These are phyloP conservation scores for Drechmeria coniospora DNA, from an alignment of 2,329 filamentous ascomycete species.

Conservation along the genomic window DNA sequence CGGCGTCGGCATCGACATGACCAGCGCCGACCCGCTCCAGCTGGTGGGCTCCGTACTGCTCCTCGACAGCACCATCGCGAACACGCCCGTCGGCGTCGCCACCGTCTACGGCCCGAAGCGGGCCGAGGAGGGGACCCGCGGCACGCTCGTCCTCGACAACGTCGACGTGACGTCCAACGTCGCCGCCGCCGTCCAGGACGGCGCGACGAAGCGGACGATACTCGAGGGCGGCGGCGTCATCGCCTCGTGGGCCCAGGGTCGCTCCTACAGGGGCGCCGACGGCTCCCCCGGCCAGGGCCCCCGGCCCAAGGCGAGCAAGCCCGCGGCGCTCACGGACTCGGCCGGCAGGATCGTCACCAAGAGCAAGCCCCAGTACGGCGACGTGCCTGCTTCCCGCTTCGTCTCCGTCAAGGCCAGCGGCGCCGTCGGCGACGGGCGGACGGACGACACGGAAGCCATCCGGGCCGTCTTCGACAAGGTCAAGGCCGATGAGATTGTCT, in stretches of 20 bases:
- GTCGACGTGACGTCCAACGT: slow-evolving; percentile 63
- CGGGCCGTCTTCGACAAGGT: slow-evolving; percentile 61
- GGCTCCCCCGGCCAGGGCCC: slow-evolving; percentile 44
- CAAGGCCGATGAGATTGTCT: slow-evolving; percentile 49
- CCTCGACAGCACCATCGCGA: slow-evolving; percentile 63
- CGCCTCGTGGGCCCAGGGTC: slow-evolving; percentile 64
- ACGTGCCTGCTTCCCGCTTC: slow-evolving; percentile 51
- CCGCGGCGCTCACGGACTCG: slow-evolving; percentile 45
- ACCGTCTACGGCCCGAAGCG: slow-evolving; percentile 44
- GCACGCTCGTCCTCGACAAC: slow-evolving; percentile 75
- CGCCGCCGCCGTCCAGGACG: slow-evolving; percentile 47
- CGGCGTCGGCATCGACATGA: slow-evolving; percentile 65
- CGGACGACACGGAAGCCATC: slow-evolving; percentile 77
- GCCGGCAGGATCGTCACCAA: slow-evolving; percentile 63
- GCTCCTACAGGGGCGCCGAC: slow-evolving; percentile 42
- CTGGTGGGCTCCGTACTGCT: slow-evolving; percentile 76
- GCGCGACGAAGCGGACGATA: slow-evolving; percentile 39
- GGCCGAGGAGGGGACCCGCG: slow-evolving; percentile 57
- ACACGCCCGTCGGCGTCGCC: slow-evolving; percentile 51
- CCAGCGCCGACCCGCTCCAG: slow-evolving; percentile 44
- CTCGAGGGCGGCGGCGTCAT: slow-evolving; percentile 57
- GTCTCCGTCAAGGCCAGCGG: slow-evolving; percentile 70
- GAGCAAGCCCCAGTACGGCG: slow-evolving; percentile 78
- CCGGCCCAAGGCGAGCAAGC: slow-evolving; percentile 42
- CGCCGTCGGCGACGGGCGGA: slow-evolving; percentile 72